A percentile compares a stretch with the other conserved stretches of the same genome.
phyloP scores from a whole-genome alignment of 306 rosid genomes.

The Vigna radiata region DNA sequence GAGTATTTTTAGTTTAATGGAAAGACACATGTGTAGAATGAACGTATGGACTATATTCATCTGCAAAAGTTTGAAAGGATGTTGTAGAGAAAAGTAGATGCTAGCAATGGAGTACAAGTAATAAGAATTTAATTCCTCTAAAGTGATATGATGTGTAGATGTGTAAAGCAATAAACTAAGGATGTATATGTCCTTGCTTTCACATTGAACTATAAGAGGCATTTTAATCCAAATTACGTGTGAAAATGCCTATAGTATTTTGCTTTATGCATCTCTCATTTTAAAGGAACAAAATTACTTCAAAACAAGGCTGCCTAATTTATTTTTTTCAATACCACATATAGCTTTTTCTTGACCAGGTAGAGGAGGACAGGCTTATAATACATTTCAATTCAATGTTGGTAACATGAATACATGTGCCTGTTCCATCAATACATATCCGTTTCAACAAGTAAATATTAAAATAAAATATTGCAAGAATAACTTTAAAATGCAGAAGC shows the following conservation, averaged over 20 bases:
- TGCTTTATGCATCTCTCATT: not conserved
- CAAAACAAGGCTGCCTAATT: not conserved
- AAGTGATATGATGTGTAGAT: slow-evolving; percentile 7
- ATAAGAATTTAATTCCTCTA: slow-evolving; percentile 4
- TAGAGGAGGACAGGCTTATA: not conserved
- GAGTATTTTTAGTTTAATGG: slow-evolving; percentile 28
- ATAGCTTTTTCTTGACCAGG: not conserved
- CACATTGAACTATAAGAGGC: not conserved
- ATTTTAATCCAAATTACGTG: not conserved
- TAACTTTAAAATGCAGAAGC: slow-evolving; percentile 58
- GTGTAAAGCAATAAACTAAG: slow-evolving; percentile 5
- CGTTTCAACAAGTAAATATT: not conserved
- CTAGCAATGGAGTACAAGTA: not conserved
- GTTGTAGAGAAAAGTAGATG: slow-evolving; percentile 42
- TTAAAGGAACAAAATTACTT: not conserved
- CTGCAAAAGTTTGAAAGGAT: slow-evolving; percentile 24
- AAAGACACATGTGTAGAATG: slow-evolving; percentile 16
- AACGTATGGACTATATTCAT: slow-evolving; percentile 41
- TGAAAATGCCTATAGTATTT: not conserved
- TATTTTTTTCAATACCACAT: not conserved
- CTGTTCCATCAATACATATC: no score
- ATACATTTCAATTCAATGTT: not conserved
- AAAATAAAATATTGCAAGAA: slow-evolving; percentile 14
- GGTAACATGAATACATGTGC: not conserved
- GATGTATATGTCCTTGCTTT: not conserved